Conservation (phyloP, 2,329 filamentous ascomycete species). For the Coniella lustricola region DNA sequence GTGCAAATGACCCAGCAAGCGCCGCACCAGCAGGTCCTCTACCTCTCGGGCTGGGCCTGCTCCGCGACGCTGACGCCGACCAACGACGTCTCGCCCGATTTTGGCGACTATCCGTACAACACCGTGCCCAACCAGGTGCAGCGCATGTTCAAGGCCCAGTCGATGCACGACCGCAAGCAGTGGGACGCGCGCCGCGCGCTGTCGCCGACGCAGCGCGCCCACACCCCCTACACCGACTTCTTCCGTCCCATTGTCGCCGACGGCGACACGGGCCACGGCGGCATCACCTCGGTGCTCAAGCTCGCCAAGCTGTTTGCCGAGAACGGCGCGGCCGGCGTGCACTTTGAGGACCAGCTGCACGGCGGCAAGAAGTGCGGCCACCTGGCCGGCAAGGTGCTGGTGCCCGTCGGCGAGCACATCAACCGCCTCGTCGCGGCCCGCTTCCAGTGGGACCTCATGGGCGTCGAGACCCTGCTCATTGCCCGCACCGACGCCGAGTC, state of each 20-base stretch:
- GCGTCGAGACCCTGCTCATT: constrained; percentile 87
- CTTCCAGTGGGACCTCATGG: constrained; percentile 99
- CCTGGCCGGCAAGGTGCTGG: constrained; percentile 89
- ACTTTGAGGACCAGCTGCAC: constrained; percentile 96
- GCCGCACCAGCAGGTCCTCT: constrained; percentile 89
- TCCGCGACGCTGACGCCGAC: constrained; percentile 87
- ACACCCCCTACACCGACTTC: constrained; percentile 83
- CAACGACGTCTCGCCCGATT: constrained; percentile 95
- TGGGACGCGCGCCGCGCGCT: constrained; percentile 81
- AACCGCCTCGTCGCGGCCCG: constrained; percentile 85
- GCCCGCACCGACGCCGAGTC: constrained; percentile 94
- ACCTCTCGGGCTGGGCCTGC: constrained; percentile 96
- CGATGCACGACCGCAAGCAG: constrained; percentile 92
- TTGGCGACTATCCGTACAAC: constrained; percentile 98
- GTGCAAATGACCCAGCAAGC: constrained; percentile 99
- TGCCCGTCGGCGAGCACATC: constrained; percentile 91
- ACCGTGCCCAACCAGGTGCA: constrained; percentile 98
- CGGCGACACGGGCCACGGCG: constrained; percentile 92
- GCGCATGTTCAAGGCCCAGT: constrained; percentile 90
- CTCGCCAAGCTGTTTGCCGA: constrained; percentile 96
- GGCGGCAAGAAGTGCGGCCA: constrained; percentile 98
- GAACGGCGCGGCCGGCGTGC: constrained; percentile 90
- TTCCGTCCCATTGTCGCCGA: constrained; percentile 92
- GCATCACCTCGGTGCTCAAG: constrained; percentile 87
- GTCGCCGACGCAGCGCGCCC: constrained; percentile 62